A percentile compares a stretch with the other conserved stretches of the same genome.
Evolutionary conservation across 306 rosid species (phyloP).

Genomic region (Corylus avellana): DNA sequence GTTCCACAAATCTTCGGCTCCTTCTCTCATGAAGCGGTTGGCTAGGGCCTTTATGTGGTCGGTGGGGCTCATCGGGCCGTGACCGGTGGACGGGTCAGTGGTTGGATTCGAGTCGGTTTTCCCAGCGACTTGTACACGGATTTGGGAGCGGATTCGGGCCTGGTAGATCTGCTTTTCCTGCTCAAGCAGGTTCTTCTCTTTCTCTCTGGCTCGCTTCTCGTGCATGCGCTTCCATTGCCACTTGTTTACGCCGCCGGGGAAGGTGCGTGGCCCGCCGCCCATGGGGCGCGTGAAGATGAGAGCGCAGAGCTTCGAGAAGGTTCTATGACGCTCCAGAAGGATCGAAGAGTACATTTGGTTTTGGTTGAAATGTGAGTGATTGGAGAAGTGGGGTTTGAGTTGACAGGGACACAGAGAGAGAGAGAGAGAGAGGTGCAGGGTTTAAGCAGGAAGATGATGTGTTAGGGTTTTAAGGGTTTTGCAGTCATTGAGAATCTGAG

Average conservation of each 20-base stretch:
- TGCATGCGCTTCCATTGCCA: slow-evolving; percentile 99
- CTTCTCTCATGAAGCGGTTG: slow-evolving; percentile 71
- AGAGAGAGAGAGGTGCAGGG: neutral
- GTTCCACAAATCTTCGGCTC: slow-evolving; percentile 90
- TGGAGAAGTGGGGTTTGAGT: neutral
- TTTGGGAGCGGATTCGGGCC: slow-evolving; percentile 84
- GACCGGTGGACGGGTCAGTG: slow-evolving; percentile 29
- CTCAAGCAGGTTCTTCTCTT: slow-evolving; percentile 59
- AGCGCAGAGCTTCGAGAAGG: slow-evolving; percentile 36
- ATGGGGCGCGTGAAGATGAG: slow-evolving; percentile 50
- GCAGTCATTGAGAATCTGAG: neutral
- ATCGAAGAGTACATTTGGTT: slow-evolving; percentile 49
- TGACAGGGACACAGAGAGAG: neutral
- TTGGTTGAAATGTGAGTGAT: neutral
- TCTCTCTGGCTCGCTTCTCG: slow-evolving; percentile 81
- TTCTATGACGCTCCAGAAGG: slow-evolving; percentile 40
- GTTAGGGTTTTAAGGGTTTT: neutral
- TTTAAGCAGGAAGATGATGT: neutral
- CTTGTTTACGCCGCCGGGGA: slow-evolving; percentile 85
- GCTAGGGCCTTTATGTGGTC: slow-evolving; percentile 75
- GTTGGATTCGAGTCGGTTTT: slow-evolving; percentile 27
- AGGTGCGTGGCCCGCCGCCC: slow-evolving; percentile 98
- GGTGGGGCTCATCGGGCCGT: slow-evolving; percentile 58
- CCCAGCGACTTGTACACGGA: slow-evolving; percentile 62
- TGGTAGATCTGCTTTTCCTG: slow-evolving; percentile 88